Conservation (phyloP, 2,329 filamentous ascomycete species). For the Whalleya microplaca region DNA sequence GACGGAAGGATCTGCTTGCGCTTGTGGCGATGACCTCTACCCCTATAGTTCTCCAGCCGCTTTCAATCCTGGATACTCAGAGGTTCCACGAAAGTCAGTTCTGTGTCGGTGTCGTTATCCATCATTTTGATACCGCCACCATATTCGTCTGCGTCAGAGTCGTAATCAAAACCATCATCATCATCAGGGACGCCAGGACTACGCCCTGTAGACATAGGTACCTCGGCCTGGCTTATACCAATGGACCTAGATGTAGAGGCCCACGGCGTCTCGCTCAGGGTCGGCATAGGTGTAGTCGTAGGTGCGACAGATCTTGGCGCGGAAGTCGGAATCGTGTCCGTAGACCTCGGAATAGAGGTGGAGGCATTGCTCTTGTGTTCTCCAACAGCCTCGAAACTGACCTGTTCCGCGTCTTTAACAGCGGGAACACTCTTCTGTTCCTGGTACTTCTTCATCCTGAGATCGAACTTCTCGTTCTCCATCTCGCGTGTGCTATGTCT, state of each 20-base stretch:
- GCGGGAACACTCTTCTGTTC: conserved; percentile 30
- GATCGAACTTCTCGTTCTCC: conserved; percentile 35
- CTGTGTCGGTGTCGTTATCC: conserved; percentile 41
- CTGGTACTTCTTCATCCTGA: conserved; percentile 28
- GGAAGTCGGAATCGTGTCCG: neutral
- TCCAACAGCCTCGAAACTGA: conserved; percentile 13
- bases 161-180: conserved; percentile 8
- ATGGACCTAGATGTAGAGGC: conserved; percentile 1
- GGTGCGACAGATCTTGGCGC: neutral
- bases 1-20: no score
- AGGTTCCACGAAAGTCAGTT: conserved; percentile 34
- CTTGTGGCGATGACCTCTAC: no score
- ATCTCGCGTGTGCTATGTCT: conserved; percentile 21
- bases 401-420: conserved; percentile 23
- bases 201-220: conserved; percentile 7
- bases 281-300: neutral
- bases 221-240: conserved; percentile 1
- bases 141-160: conserved; percentile 42
- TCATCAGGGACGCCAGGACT: neutral
- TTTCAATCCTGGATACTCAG: conserved; percentile 24
- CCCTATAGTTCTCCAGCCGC: neutral
- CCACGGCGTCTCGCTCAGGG: neutral
- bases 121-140: conserved; percentile 42
- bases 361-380: neutral
- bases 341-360: neutral